Base-by-base conservation (phyloP, 2,329 filamentous ascomycete genomes). In the Phialophora verrucosa region DNA sequence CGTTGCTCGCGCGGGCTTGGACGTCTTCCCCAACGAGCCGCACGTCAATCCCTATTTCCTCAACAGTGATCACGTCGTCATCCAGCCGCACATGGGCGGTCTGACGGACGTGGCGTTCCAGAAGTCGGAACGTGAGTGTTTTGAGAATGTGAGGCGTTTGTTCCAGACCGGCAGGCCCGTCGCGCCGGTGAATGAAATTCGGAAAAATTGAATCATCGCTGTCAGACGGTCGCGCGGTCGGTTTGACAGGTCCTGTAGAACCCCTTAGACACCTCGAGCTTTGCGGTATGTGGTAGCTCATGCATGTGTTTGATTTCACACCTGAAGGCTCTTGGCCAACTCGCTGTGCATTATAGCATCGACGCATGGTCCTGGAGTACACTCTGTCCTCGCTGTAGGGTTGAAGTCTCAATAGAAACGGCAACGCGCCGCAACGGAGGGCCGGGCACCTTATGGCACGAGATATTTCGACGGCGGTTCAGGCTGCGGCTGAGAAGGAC, bases 1-100 rank as follows among this genome's bases (percentile, higher is more conserved):
- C 59, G 67, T 86, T 1, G 75, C 75, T 1, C 74, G 81, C 4
- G 83, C 82, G 0, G 84, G 84, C 0, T 65, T 86, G 8, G 83
- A 85, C 67, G 83, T 84, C 0, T 81, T 83, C 47, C 65, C 64
- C 57, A 75, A 81, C 20, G 83, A 85, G 67, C 83, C 82, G 0
- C 73, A 74, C 5, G 74, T 81, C 14, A 75, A 80, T 35, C 75
- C 76, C 0, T 81, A 78, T 54, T 82, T 83, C 44, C 60, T 70
- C 25, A 74, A 71, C 5, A 80, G 77, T 58, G 78, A 82, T 27
- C 79, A 78, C 63, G 78, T 81, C 2, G 72, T 81, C 3, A 60
- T 82, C 1, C 80, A 82, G 70, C 81, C 82, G 8, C 82, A 84
- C 68, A 68, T 83, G 51, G 82, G 78, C 0, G 81, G 80, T 0